Conservation (phyloP, 495 filamentous ascomycete species). For the Penicillium soppii region DNA sequence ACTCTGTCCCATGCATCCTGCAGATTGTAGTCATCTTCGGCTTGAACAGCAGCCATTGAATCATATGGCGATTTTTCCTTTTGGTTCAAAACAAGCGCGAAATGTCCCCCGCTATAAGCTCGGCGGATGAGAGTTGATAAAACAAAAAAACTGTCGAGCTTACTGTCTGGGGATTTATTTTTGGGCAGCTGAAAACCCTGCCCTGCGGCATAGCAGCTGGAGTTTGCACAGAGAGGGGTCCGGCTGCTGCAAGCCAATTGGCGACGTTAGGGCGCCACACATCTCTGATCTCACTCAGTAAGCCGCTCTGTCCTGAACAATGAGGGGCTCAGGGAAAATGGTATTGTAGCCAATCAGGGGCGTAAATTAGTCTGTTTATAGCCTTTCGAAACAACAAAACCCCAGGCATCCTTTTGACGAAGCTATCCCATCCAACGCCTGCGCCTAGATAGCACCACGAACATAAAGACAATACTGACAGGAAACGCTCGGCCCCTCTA, state of each 20-base stretch:
- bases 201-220: not conserved
- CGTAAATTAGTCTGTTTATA: not conserved
- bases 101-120: not conserved
- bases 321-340: not conserved
- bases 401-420: not conserved
- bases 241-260: not conserved
- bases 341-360: not conserved
- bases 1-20: slow-evolving; percentile 22
- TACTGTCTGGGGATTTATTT: no score
- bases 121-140: not conserved
- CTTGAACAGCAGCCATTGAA: slow-evolving; percentile 6
- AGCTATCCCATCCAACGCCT: no score
- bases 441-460: no score
- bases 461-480: not conserved
- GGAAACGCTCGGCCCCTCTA: not conserved
- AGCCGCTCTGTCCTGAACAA: not conserved
- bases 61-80: not conserved
- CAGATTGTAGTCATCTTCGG: slow-evolving; percentile 15
- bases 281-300: not conserved
- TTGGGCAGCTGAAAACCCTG: not conserved
- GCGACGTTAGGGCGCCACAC: not conserved
- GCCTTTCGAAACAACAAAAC: not conserved
- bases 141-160: not conserved
- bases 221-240: not conserved
- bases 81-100: not conserved